Conservation (phyloP, 306 rosid genomes). For the Amphicarpaea edgeworthii region DNA sequence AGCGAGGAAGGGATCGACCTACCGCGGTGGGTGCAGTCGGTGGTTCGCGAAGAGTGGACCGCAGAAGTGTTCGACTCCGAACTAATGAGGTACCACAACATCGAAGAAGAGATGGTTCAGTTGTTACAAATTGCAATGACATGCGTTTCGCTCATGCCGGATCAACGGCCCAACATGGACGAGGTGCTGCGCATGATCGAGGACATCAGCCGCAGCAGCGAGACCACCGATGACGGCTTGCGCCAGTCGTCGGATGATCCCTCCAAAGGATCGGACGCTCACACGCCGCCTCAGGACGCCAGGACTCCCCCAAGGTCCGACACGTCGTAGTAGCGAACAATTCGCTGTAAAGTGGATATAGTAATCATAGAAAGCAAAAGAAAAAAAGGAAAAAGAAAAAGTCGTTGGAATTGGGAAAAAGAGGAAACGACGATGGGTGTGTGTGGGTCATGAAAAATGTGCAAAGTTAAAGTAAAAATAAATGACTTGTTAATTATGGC, state of each 20-base stretch:
- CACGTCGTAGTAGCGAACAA: slow-evolving; percentile 49
- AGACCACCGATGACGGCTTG: slow-evolving; percentile 61
- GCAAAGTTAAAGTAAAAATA: slow-evolving; percentile 31
- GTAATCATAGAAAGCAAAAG: slow-evolving; percentile 6
- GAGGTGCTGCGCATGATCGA: slow-evolving; percentile 83
- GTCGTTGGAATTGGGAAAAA: not conserved
- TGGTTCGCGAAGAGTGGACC: slow-evolving; percentile 88
- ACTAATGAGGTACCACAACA: slow-evolving; percentile 7
- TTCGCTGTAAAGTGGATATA: not conserved
- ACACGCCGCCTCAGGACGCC: slow-evolving; percentile 63
- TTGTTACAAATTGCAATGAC: slow-evolving; percentile 56
- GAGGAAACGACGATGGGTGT: not conserved
- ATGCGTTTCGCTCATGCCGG: slow-evolving; percentile 75
- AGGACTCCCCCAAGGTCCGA: slow-evolving; percentile 56
- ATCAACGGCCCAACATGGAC: slow-evolving; percentile 75
- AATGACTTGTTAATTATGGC: slow-evolving; percentile 13
- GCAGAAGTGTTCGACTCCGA: slow-evolving; percentile 77
- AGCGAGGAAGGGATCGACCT: slow-evolving; percentile 81
- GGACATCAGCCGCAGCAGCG: slow-evolving; percentile 64
- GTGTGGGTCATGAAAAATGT: slow-evolving; percentile 32
- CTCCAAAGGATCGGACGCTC: slow-evolving; percentile 69
- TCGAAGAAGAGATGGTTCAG: slow-evolving; percentile 20
- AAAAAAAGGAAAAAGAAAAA: not conserved
- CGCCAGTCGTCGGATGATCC: slow-evolving; percentile 79
- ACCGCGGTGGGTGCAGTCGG: slow-evolving; percentile 88